Percentiles rank a stretch among this genome's conserved stretches.
Evolutionary conservation across 1,284 basidiomycete species (phyloP).

Genomic region (Trichosporon asahii): DNA sequence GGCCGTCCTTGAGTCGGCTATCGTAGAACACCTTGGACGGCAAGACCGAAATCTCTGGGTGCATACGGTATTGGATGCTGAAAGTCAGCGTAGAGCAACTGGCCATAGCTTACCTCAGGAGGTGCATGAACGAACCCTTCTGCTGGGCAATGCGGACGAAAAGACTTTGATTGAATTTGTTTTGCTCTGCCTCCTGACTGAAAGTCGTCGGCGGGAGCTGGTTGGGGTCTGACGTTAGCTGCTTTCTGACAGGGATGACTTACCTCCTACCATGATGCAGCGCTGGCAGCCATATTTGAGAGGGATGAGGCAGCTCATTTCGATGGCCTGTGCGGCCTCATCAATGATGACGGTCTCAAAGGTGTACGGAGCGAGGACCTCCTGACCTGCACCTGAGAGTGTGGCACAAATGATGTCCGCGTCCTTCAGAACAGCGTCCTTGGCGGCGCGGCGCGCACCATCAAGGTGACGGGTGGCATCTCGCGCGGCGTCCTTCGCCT

Average conservation of each 20-base stretch:
- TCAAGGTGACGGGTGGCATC: conserved; percentile 69
- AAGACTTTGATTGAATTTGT: conserved; percentile 81
- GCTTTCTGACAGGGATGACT: conserved; percentile 26
- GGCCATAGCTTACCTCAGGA: conserved; percentile 66
- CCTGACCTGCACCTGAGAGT: conserved; percentile 87
- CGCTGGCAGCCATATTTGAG: conserved; percentile 80
- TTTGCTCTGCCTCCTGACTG: conserved; percentile 75
- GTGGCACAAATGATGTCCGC: conserved; percentile 95
- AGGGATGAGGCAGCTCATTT: conserved; percentile 94
- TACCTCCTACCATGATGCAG: conserved; percentile 92
- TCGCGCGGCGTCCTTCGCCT: conserved; percentile 74
- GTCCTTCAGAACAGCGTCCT: conserved; percentile 72
- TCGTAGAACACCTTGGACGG: conserved; percentile 90
- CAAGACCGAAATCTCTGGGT: conserved; percentile 87
- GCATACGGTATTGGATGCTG: conserved; percentile 97
- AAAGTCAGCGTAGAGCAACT: neutral
- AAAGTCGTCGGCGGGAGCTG: conserved; percentile 96
- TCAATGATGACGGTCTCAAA: conserved; percentile 98
- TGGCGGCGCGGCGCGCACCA: conserved; percentile 67
- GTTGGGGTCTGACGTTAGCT: conserved; percentile 69
- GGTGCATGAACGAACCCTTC: conserved; percentile 73
- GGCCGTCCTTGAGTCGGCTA: conserved; percentile 77
- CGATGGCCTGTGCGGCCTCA: conserved; percentile 96
- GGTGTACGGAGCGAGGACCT: conserved; percentile 74
- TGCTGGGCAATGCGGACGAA: conserved; percentile 89